Evolutionary conservation across 768 basidiomycete species (phyloP).

Genomic region (Lentinula sp.): DNA sequence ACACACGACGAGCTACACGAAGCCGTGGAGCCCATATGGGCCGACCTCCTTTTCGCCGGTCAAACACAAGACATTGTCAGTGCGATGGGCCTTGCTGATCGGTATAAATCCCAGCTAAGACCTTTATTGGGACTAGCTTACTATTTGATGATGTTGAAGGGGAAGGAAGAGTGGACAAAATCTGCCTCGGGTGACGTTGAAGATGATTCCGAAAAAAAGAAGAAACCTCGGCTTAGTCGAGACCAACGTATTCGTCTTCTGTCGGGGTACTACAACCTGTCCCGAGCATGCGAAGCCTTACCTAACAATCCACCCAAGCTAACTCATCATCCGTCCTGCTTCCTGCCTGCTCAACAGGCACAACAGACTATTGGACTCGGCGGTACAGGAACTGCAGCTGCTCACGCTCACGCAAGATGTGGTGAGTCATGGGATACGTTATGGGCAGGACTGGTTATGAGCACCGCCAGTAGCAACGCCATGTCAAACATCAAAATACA

Average conservation of each 20-base stretch:
- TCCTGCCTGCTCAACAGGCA: conserved; percentile 22
- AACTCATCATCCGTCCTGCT: conserved; percentile 35
- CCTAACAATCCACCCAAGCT: conserved; percentile 34
- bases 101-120: conserved; percentile 30
- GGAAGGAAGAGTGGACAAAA: conserved; percentile 40
- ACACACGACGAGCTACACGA: conserved; percentile 38
- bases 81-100: conserved; percentile 40
- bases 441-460: conserved; percentile 25
- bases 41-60: conserved; percentile 29
- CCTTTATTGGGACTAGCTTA: conserved; percentile 44
- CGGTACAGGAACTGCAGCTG: neutral
- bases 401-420: conserved; percentile 18
- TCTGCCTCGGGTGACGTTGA: neutral
- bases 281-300: conserved; percentile 37
- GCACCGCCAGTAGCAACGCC: neutral
- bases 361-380: conserved; percentile 1
- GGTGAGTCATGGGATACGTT: conserved; percentile 36
- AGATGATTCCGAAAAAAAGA: neutral
- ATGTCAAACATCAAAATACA: conserved; percentile 25
- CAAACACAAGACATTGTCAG: conserved; percentile 39
- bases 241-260: conserved; percentile 47
- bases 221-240: conserved; percentile 31
- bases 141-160: conserved; percentile 45
- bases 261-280: conserved; percentile 46
- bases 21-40: conserved; percentile 37